phyloP scores from a whole-genome alignment of 2,329 filamentous ascomycete genomes.

The Penicillium sp. region DNA sequence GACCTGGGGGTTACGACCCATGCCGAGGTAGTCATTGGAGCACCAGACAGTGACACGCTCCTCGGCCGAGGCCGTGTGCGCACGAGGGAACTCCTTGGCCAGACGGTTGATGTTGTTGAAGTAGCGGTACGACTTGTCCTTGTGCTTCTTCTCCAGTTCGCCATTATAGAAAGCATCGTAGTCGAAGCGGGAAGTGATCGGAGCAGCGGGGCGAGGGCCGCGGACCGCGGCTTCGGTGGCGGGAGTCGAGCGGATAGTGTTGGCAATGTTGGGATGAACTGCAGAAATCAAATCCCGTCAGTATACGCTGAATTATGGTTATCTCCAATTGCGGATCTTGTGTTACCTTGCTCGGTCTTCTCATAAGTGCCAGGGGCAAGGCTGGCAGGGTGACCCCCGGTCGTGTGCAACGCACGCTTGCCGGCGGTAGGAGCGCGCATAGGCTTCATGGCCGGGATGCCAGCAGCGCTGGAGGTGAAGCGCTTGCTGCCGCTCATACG shows the following conservation, averaged over 20 bases:
- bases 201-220: slow-evolving; percentile 57
- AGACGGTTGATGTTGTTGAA: slow-evolving; percentile 99
- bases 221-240: slow-evolving; percentile 39
- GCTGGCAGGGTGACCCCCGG: slow-evolving; percentile 76
- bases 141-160: slow-evolving; percentile 97
- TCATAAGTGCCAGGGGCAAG: slow-evolving; percentile 65
- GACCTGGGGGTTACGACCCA: slow-evolving; percentile 89
- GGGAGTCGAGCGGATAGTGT: slow-evolving; percentile 34
- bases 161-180: slow-evolving; percentile 87
- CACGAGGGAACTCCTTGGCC: slow-evolving; percentile 92
- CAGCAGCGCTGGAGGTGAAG: slow-evolving; percentile 46
- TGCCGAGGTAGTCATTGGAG: slow-evolving; percentile 98
- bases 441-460: slow-evolving; percentile 47
- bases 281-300: slow-evolving; percentile 22
- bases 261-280: slow-evolving; percentile 36
- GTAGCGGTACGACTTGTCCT: slow-evolving; percentile 99
- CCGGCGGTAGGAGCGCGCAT: slow-evolving; percentile 59
- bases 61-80: slow-evolving; percentile 82
- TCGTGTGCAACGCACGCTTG: slow-evolving; percentile 82
- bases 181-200: slow-evolving; percentile 71
- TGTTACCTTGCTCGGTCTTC: slow-evolving; percentile 58
- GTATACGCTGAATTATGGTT: slow-evolving; percentile 9
- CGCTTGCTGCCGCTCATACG: slow-evolving; percentile 48
- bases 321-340: slow-evolving; percentile 11
- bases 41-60: slow-evolving; percentile 98